Percentiles rank a stretch among this genome's conserved stretches.
Evolutionary conservation across 2,329 filamentous ascomycete genomes (phyloP).

Genomic region (Ophiocordyceps sinensis): DNA sequence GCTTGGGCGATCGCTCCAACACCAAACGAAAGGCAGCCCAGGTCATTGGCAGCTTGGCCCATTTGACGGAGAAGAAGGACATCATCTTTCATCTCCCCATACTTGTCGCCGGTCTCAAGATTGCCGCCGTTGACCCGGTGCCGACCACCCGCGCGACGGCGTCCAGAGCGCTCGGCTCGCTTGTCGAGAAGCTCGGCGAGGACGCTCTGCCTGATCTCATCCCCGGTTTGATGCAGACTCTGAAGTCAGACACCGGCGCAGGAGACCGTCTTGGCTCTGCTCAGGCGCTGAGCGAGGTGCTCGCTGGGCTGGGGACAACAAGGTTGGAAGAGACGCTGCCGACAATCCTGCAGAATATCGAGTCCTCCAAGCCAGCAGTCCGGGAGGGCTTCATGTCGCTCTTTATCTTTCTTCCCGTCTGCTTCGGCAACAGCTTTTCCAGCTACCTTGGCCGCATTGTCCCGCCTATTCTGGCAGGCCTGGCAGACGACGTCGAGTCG

Average conservation of each 20-base stretch:
- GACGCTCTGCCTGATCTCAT: constrained; percentile 95
- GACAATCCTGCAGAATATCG: constrained; percentile 90
- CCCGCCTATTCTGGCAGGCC: constrained; percentile 80
- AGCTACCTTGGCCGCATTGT: constrained; percentile 93
- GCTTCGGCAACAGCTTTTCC: constrained; percentile 96
- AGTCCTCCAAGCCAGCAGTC: constrained; percentile 77
- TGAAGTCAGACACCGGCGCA: constrained; percentile 93
- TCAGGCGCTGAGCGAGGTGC: constrained; percentile 89
- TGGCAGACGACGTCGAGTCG: constrained; percentile 91
- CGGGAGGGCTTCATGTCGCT: constrained; percentile 98
- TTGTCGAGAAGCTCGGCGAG: constrained; percentile 97
- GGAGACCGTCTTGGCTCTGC: constrained; percentile 92
- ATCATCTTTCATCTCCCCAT: constrained; percentile 83
- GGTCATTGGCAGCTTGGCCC: constrained; percentile 93
- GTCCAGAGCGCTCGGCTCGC: constrained; percentile 84
- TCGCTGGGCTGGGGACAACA: constrained; percentile 83
- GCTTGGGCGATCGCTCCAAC: constrained; percentile 75
- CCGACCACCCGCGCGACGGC: constrained; percentile 92
- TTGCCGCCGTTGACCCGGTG: constrained; percentile 87
- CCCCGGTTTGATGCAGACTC: constrained; percentile 89
- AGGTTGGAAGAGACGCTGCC: constrained; percentile 91
- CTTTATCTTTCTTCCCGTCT: constrained; percentile 97
- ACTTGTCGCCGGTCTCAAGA: constrained; percentile 75
- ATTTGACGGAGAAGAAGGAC: constrained; percentile 93
- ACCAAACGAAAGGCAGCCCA: constrained; percentile 95